These are phyloP conservation scores for Zygosaccharomyces siamensis DNA, from an alignment of 805 yeast species.

Conservation along the genomic window DNA sequence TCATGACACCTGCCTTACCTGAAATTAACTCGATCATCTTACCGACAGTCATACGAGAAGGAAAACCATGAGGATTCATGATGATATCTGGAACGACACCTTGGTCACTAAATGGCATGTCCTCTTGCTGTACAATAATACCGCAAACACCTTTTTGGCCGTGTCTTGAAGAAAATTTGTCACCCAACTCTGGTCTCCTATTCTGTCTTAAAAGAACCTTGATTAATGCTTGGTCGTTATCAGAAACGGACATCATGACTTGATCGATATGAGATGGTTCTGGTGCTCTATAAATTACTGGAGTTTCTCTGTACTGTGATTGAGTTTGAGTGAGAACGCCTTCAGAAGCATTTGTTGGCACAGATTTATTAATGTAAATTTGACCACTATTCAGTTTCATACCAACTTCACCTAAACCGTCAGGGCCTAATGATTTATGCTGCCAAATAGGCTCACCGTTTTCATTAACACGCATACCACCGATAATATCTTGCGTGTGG, in stretches of 20 bases:
- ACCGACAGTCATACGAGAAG: constrained; percentile 99
- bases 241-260: constrained; percentile 95
- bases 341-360: constrained; percentile 81
- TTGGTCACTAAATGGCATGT: constrained; percentile 88
- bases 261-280: constrained; percentile 94
- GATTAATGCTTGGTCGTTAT: constrained; percentile 89
- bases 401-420: constrained; percentile 96
- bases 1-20: constrained; percentile 95
- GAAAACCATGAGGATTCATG: constrained; percentile 99
- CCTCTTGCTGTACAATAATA: constrained; percentile 94
- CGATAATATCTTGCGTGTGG: constrained; percentile 85
- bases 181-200: constrained; percentile 96
- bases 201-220: constrained; percentile 92
- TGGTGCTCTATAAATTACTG: constrained; percentile 88
- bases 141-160: constrained; percentile 99
- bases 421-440: constrained; percentile 83
- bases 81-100: constrained; percentile 94
- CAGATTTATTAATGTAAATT: constrained; percentile 87
- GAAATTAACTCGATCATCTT: constrained; percentile 95
- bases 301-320: constrained; percentile 78
- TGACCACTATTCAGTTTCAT: constrained; percentile 86
- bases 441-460: constrained; percentile 77
- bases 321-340: constrained; percentile 35
- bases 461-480: constrained; percentile 86
- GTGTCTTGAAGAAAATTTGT: constrained; percentile 94